Conservation (phyloP, 208 protist genomes). For the Wallacemonas rigidus region DNA sequence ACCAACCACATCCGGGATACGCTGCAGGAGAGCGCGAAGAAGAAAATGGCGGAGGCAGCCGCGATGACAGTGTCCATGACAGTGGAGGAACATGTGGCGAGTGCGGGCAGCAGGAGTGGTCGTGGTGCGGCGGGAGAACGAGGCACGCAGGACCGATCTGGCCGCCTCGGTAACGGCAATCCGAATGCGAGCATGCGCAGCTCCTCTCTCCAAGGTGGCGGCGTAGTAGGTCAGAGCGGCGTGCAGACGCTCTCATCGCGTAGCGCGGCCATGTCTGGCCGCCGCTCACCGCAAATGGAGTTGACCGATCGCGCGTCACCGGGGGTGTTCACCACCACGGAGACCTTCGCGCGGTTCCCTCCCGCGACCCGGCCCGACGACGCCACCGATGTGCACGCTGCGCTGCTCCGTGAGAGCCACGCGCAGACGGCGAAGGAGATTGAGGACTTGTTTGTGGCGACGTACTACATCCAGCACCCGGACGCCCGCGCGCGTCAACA, state of each 20-base stretch:
- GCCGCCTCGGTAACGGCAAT: neutral
- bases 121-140: neutral
- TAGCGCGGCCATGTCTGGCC: neutral
- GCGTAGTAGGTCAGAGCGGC: neutral
- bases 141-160: neutral
- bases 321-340: neutral
- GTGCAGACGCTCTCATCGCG: neutral
- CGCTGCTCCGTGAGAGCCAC: constrained; percentile 31
- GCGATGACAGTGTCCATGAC: neutral
- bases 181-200: constrained; percentile 13
- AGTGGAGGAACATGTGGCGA: neutral
- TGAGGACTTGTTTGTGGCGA: constrained; percentile 57
- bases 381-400: constrained; percentile 16
- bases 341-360: neutral
- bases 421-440: constrained; percentile 40
- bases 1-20: constrained; percentile 6
- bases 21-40: neutral
- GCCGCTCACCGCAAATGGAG: constrained; percentile 5
- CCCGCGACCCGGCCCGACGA: neutral
- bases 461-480: constrained; percentile 53
- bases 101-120: neutral
- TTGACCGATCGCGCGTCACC: neutral
- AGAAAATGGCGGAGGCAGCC: neutral
- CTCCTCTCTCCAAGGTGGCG: constrained; percentile 3
- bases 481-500: constrained; percentile 28